Evolutionary conservation across 495 filamentous ascomycete genomes (phyloP), one percentile per base, ranked within the genome.

Genomic region (Aspergillus steynii): DNA sequence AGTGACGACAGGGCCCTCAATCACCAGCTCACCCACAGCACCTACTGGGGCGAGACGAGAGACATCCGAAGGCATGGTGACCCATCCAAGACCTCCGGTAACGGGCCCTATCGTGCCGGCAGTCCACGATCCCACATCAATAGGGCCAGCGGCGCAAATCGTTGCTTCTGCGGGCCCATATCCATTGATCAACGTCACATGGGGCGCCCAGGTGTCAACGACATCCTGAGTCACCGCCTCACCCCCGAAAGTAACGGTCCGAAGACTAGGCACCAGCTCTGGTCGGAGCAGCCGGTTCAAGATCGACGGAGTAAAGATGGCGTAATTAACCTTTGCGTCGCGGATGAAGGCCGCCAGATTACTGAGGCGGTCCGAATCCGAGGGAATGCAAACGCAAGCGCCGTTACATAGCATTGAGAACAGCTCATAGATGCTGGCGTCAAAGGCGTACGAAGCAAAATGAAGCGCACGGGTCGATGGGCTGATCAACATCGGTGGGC

Each of bases 371-470:
- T 71, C 68, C 7, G 71, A 57, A 5, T 86, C 76, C 0, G 81
- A 83, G 2, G 84, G 83, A 7, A 86, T 75, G 1, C 49, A 51
- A 8, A 51, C 25, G 26, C 49, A 51, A 1, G 9, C 49, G 7
- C 49, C 49, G 25, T 8, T 7, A 8, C 12, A 12, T 20, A 51
- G 26, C 8, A 27, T 26, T 8, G 49, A 10, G 25, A 51, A 27
- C 7, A 27, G 8, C 12, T 51, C 49, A n/a, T 8, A 51, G 0
- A 51, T 51, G 25, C 49, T 51, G 49, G 25, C 9, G 49, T 51
- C 49, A 27, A 51, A 51, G 14, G 14, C 49, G 26, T 15, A n/a
- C 14, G 49, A 51, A 1, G 26, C 8, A 1, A 51, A 51, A n/a
- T 51, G 49, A 1, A 51, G 49, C 12, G 26, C 49, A 0, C 49